Base-by-base conservation (phyloP, 129 eudicot genomes). In the Flaveria bidentis region DNA sequence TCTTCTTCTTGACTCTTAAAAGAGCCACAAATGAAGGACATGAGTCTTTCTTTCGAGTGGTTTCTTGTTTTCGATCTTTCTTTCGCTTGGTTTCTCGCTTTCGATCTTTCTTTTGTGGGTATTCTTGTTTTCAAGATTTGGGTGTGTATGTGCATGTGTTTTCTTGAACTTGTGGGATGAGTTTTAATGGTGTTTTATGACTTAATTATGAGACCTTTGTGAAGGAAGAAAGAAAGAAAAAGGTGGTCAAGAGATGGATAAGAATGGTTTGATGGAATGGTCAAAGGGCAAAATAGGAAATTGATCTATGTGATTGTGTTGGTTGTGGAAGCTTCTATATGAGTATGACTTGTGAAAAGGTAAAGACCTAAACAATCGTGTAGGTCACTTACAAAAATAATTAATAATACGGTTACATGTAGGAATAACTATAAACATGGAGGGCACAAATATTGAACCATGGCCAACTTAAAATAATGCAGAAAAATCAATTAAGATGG, bases 21-120 rank as follows among this genome's bases (percentile, higher is more conserved):
- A 11, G 86, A 72, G 67, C 86, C 82, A 67, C 86, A 82, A 60
- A 73, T 82, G 76, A 77, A 77, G 47, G 86, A 41, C 86, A 82
- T 82, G 78, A 18, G 67, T 76, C 74, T 73, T 73, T 67, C 42
- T 39, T n/a, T 53, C 36, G 67, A 8, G 25, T 25, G 10, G 26
- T 80, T 52, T 73, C 69, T 80, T 80, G 53, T 51, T 44, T 53
- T 66, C 36, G 41, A 74, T 61, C 9, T 61, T 61, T 63, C 45
- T 14, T 67, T 64, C 47, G n/a, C 11, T 14, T 15, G 8, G 46
- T 74, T 51, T 74, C 64, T 80, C 57, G 36, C n/a, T 45, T 56
- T 67, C 14, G 12, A 45, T 45, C 50, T 45, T 45, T 45, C 9
- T 18, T 66, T 72, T 65, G 23, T 13, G 44, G 22, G 8, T 56